Conservation (phyloP, 2,329 filamentous ascomycete species). For the Neofusicoccum parvum region DNA sequence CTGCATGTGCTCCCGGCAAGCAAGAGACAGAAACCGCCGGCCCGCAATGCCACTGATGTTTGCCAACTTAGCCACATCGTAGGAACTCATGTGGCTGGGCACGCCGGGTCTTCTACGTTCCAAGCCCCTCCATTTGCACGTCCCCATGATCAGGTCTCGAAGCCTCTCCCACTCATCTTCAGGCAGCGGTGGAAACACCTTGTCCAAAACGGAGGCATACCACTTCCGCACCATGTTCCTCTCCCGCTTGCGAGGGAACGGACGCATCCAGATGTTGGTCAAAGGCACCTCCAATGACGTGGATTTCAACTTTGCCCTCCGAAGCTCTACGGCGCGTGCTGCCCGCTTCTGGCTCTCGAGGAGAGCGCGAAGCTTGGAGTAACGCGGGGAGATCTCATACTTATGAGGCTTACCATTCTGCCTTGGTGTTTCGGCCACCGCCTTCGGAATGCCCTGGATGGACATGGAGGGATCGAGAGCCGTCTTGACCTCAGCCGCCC, state of each 20-base stretch:
- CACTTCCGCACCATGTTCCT: constrained; percentile 47
- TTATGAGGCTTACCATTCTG: background rate
- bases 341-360: constrained; percentile 29
- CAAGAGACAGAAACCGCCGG: constrained; percentile 14
- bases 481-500: background rate
- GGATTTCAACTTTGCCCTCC: constrained; percentile 31
- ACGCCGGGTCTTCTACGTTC: constrained; percentile 26
- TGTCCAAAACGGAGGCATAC: constrained; percentile 47
- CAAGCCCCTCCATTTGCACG: constrained; percentile 30
- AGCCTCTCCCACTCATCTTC: constrained; percentile 47
- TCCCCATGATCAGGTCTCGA: constrained; percentile 41
- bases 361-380: constrained; percentile 33
- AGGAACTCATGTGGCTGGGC: background rate
- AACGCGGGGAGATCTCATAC: constrained; percentile 32
- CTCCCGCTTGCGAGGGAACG: constrained; percentile 48
- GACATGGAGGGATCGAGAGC: background rate
- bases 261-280: constrained; percentile 49
- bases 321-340: constrained; percentile 21
- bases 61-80: constrained; percentile 15
- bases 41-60: constrained; percentile 5
- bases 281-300: constrained; percentile 40
- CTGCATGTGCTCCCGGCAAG: background rate
- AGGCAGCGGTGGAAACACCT: constrained; percentile 49
- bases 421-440: background rate
- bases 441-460: background rate